Percentiles rank a stretch among this genome's conserved stretches.
These are phyloP conservation scores for Cercophora newfieldiana DNA, from an alignment of 495 filamentous ascomycete species.

Conservation along the genomic window DNA sequence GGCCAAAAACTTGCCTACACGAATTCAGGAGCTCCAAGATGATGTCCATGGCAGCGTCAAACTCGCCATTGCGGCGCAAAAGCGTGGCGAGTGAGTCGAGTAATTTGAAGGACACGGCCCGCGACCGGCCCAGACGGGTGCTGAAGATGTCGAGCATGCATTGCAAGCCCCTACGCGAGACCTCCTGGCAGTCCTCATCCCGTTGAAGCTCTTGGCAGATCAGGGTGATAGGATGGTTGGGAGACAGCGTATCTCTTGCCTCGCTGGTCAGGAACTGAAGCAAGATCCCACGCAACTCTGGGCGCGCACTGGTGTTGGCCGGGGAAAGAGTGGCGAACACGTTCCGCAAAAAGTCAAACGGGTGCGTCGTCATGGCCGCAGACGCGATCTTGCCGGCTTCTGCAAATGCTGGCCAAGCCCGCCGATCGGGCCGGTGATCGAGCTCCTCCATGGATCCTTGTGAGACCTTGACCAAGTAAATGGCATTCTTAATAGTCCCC, in stretches of 20 bases:
- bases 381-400: conserved; percentile 30
- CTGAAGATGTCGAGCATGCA: conserved; percentile 39
- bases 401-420: conserved; percentile 31
- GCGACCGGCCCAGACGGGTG: conserved; percentile 30
- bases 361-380: conserved; percentile 32
- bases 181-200: conserved; percentile 33
- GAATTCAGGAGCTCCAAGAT: conserved; percentile 30
- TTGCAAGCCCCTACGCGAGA: conserved; percentile 33
- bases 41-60: conserved; percentile 32
- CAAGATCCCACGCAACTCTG: conserved; percentile 32
- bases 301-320: conserved; percentile 32
- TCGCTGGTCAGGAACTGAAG: conserved; percentile 31
- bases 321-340: conserved; percentile 34
- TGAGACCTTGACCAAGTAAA: conserved; percentile 36
- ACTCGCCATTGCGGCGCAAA: conserved; percentile 34
- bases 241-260: conserved; percentile 28
- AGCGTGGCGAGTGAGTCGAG: conserved; percentile 37
- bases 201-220: conserved; percentile 32
- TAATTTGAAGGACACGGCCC: conserved; percentile 34
- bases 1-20: conserved; percentile 29
- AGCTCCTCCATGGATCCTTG: conserved; percentile 20
- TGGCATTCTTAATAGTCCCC: conserved; percentile 32
- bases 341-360: conserved; percentile 37
- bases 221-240: conserved; percentile 31
- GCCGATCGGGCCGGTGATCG: conserved; percentile 22